phyloP scores from a whole-genome alignment of 2,329 filamentous ascomycete genomes.

The Stemphylium vesicarium region DNA sequence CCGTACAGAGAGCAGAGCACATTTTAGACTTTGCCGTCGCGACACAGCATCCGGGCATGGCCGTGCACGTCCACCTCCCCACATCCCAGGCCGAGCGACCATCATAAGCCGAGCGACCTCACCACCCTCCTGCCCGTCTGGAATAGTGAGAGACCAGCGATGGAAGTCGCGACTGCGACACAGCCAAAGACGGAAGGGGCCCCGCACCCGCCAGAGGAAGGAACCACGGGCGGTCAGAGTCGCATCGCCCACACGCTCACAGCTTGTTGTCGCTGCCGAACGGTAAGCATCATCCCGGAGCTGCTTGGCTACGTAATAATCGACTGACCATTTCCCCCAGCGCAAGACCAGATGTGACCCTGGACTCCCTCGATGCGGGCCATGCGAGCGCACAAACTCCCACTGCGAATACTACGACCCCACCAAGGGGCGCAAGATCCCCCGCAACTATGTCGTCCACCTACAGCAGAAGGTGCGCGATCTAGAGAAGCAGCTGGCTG shows the following conservation, averaged over 20 bases:
- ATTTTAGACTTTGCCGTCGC: conserved; percentile 20
- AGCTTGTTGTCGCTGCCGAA: conserved; percentile 79
- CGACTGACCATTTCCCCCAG: conserved; percentile 54
- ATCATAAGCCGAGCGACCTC: conserved; percentile 10
- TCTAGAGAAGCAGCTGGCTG: conserved; percentile 80
- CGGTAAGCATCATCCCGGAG: conserved; percentile 59
- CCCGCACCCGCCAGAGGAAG: conserved; percentile 29
- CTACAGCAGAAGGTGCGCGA: conserved; percentile 85
- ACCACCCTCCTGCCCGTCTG: conserved; percentile 14
- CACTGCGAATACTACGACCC: conserved; percentile 96
- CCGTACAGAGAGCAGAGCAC: conserved; percentile 1
- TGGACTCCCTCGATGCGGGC: conserved; percentile 85
- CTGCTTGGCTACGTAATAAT: neutral
- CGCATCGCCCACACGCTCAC: conserved; percentile 79
- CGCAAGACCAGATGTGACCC: conserved; percentile 97
- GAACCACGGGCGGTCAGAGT: conserved; percentile 44
- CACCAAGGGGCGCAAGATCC: conserved; percentile 81
- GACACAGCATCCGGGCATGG: conserved; percentile 29
- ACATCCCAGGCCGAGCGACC: conserved; percentile 17
- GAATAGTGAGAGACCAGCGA: conserved; percentile 18
- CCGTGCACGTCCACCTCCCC: conserved; percentile 24
- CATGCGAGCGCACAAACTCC: conserved; percentile 90
- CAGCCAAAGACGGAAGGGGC: conserved; percentile 27
- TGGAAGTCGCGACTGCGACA: conserved; percentile 31
- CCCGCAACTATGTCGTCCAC: conserved; percentile 88